Evolutionary conservation across 805 yeast species (phyloP).

Genomic region (Novakomyces olei): DNA sequence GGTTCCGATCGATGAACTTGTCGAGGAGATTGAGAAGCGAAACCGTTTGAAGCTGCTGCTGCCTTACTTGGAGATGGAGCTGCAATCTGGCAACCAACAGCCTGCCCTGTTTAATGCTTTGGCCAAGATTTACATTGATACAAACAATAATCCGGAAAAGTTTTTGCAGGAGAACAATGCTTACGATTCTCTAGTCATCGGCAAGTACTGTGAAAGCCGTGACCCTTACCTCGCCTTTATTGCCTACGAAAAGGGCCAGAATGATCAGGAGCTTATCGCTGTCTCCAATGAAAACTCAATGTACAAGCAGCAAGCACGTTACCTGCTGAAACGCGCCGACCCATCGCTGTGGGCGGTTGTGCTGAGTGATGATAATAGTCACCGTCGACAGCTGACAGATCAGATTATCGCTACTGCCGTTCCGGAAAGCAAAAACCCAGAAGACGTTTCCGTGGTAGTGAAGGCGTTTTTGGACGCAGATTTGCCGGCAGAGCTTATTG

Average conservation of each 20-base stretch:
- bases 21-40: slow-evolving; percentile 88
- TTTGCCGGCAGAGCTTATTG: slow-evolving; percentile 78
- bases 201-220: slow-evolving; percentile 96
- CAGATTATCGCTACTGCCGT: slow-evolving; percentile 91
- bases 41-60: slow-evolving; percentile 75
- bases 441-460: slow-evolving; percentile 79
- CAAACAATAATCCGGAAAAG: slow-evolving; percentile 92
- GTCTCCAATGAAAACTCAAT: slow-evolving; percentile 92
- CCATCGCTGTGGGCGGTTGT: slow-evolving; percentile 62
- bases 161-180: slow-evolving; percentile 75
- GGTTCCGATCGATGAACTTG: slow-evolving; percentile 76
- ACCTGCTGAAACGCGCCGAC: slow-evolving; percentile 74
- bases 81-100: slow-evolving; percentile 53
- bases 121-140: slow-evolving; percentile 94
- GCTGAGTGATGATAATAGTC: slow-evolving; percentile 48
- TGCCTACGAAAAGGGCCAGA: slow-evolving; percentile 86
- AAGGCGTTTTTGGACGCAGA: slow-evolving; percentile 93
- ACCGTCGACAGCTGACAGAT: slow-evolving; percentile 79
- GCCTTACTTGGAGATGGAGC: slow-evolving; percentile 79
- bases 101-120: slow-evolving; percentile 82
- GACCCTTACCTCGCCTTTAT: slow-evolving; percentile 96
- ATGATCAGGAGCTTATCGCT: slow-evolving; percentile 69
- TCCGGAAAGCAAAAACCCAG: slow-evolving; percentile 81
- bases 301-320: slow-evolving; percentile 99
- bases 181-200: slow-evolving; percentile 87